phyloP scores from a whole-genome alignment of 1,284 basidiomycete species.

The Vanrija humicola region DNA sequence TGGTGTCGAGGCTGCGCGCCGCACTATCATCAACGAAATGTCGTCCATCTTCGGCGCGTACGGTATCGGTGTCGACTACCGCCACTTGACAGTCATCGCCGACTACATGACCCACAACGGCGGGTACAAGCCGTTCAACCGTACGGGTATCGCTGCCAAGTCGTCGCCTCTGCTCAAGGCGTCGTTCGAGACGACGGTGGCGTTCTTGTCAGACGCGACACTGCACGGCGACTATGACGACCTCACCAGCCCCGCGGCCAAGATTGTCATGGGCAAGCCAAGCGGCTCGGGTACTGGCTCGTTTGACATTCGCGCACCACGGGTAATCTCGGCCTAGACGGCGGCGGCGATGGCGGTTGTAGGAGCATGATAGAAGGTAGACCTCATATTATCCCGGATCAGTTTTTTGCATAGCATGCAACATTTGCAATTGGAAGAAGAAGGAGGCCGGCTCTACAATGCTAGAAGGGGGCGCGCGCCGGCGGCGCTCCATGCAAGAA shows the following conservation, averaged over 20 bases:
- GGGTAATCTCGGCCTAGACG: not conserved
- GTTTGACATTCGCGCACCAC: conserved; percentile 61
- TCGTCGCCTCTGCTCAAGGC: conserved; percentile 93
- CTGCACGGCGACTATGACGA: conserved; percentile 93
- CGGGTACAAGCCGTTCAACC: conserved; percentile 96
- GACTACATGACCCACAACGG: conserved; percentile 99
- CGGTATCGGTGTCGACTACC: conserved; percentile 90
- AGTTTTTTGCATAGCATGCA: conserved; percentile 5
- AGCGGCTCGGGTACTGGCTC: conserved; percentile 79
- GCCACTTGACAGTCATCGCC: conserved; percentile 94
- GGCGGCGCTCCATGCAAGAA: no score
- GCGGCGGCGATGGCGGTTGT: not conserved
- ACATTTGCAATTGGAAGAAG: not conserved
- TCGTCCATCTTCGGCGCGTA: conserved; percentile 92
- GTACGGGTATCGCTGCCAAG: conserved; percentile 86
- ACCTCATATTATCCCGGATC: not conserved
- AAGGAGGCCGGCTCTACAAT: not conserved
- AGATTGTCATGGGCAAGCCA: conserved; percentile 84
- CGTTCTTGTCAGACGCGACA: conserved; percentile 90
- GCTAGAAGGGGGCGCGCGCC: not conserved
- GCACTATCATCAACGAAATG: conserved; percentile 82
- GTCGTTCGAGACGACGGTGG: conserved; percentile 95
- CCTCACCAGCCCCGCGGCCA: conserved; percentile 73
- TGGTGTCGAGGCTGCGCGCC: conserved; percentile 95
- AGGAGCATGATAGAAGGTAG: not conserved